Conservation (phyloP, 2,329 filamentous ascomycete species). For the Sclerotinia trifoliorum region DNA sequence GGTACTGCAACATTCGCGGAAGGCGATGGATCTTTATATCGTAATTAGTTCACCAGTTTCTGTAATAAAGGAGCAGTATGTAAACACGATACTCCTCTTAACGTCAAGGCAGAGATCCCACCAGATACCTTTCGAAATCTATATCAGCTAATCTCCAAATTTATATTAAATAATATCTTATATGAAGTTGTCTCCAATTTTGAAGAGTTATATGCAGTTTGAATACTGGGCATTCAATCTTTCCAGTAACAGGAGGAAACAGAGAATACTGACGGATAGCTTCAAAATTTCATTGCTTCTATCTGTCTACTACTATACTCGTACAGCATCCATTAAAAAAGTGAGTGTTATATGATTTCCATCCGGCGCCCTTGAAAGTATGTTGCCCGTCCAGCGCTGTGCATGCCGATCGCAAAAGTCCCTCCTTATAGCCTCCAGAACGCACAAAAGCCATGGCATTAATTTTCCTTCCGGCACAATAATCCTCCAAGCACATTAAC, state of each 20-base stretch:
- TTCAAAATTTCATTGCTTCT: not conserved
- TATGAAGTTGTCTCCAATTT: not conserved
- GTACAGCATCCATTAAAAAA: slow-evolving; percentile 16
- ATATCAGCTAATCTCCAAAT: not conserved
- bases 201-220: not conserved
- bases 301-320: slow-evolving; percentile 19
- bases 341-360: not conserved
- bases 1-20: not conserved
- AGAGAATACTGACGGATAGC: not conserved
- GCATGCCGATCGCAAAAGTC: slow-evolving; percentile 4
- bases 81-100: not conserved
- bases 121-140: not conserved
- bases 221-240: no score
- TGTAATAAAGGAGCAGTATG: no score
- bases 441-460: not conserved
- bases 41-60: not conserved
- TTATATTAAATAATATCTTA: not conserved
- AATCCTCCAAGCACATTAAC: not conserved
- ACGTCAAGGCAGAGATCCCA: not conserved
- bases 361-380: not conserved
- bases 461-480: slow-evolving; percentile 1
- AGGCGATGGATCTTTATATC: not conserved
- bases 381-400: not conserved
- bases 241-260: not conserved
- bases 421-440: slow-evolving; percentile 5